These are phyloP conservation scores for Colletotrichum sp. DNA, from an alignment of 2,329 filamentous ascomycete genomes.

Conservation along the genomic window DNA sequence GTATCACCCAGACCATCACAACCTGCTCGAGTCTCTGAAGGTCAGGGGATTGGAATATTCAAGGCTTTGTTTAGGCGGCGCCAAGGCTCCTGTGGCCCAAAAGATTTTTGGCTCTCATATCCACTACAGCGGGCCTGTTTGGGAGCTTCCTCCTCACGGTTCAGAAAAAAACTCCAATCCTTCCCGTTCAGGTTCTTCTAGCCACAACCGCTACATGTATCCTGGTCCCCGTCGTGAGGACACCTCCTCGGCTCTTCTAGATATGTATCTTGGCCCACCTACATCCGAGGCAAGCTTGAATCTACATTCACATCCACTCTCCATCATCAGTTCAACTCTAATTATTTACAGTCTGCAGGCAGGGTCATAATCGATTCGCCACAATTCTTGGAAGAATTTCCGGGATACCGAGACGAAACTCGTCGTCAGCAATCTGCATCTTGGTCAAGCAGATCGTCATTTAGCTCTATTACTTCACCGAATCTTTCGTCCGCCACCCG, in stretches of 20 bases:
- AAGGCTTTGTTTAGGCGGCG: neutral
- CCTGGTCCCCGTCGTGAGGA: too few species aligned
- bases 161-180: too few species aligned
- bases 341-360: neutral
- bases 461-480: too few species aligned
- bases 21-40: neutral
- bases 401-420: neutral
- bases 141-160: neutral
- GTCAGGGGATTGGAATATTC: neutral
- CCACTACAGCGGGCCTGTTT: neutral
- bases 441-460: neutral
- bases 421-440: neutral
- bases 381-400: neutral
- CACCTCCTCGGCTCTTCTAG: neutral
- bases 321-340: neutral
- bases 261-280: neutral
- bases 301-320: accelerated
- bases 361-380: neutral
- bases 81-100: neutral
- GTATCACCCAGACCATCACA: neutral
- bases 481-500: too few species aligned
- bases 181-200: too few species aligned
- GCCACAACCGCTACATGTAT: too few species aligned
- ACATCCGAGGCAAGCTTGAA: neutral
- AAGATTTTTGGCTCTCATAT: neutral